Evolutionary conservation across 306 rosid genomes (phyloP), one percentile per base, ranked within the genome.

Genomic region (Biancaea sappan): DNA sequence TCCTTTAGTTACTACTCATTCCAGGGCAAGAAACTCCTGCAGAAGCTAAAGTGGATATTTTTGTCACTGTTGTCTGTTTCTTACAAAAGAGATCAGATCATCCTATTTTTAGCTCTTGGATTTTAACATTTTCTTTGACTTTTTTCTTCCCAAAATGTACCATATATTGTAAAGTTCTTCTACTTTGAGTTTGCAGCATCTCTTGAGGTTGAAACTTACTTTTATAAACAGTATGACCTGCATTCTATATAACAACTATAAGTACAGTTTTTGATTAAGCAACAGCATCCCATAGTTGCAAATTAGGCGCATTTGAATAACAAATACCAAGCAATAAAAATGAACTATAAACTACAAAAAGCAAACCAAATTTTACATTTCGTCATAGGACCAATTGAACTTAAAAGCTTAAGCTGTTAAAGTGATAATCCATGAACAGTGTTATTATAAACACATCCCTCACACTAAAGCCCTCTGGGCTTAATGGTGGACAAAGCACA

Each of bases 161-260:
- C 56, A 6, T 2, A 8, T 43, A 43, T 44, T 25, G 14, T 24
- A 13, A 25, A 66, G n/a, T n/a, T n/a, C n/a, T n/a, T n/a, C n/a
- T n/a, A n/a, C n/a, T n/a, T n/a, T n/a, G n/a, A n/a, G n/a, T 26
- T 66, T 43, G 52, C 41, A 32, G 16, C 26, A 8, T 61, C 8
- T 35, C 47, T 61, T 37, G 18, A 18, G 46, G 28, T 34, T n/a
- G 43, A n/a, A 61, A 38, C 12, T 8, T n/a, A n/a, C n/a, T 38
- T 38, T 8, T 38, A 38, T 11, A 4, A 2, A 34, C 37, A 34
- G 2, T 13, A 38, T 38, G 43, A 38, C 12, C 43, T 38, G 40
- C 40, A 63, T 19, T 65, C 51, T 29, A 41, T 65, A 68, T 47
- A 67, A 47, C 11, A 14, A 69, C 12, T 19, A n/a, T n/a, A 69